Evolutionary conservation across 441 rosid genomes (phyloP).

Genomic region (Eruca vesicaria): DNA sequence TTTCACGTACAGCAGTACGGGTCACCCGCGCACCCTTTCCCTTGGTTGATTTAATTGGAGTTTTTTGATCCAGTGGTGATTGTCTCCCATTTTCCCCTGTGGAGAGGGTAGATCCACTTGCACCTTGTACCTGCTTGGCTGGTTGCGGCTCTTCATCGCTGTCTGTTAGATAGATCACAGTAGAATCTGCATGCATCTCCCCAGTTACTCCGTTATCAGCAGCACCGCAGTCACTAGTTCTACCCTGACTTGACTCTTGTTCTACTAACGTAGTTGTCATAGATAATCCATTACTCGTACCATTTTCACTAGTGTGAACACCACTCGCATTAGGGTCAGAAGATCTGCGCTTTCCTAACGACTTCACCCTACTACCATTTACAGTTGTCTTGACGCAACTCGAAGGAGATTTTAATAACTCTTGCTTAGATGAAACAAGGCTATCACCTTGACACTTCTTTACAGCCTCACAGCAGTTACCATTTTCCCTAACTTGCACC

Average conservation of each 20-base stretch:
- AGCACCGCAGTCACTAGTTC: constrained; percentile 8
- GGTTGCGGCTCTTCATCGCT: constrained; percentile 33
- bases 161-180: constrained; percentile 20
- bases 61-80: constrained; percentile 6
- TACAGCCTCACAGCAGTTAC: constrained; percentile 4
- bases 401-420: not conserved
- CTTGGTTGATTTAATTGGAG: constrained; percentile 25
- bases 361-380: constrained; percentile 12
- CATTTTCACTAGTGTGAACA: not conserved
- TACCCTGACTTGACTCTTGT: constrained; percentile 20
- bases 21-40: constrained; percentile 38
- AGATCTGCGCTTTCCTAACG: constrained; percentile 10
- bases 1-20: constrained; percentile 24
- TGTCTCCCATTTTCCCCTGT: constrained; percentile 19
- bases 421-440: constrained; percentile 6
- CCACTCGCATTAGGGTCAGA: constrained; percentile 3
- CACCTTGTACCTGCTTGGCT: constrained; percentile 39
- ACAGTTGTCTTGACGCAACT: constrained; percentile 14
- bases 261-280: constrained; percentile 23
- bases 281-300: constrained; percentile 6
- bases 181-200: constrained; percentile 31
- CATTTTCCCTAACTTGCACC: constrained; percentile 24
- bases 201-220: constrained; percentile 1
- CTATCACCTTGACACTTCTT: constrained; percentile 20
- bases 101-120: constrained; percentile 24